Base-by-base conservation (phyloP, 768 basidiomycete genomes). In the Termitomyces sp. region DNA sequence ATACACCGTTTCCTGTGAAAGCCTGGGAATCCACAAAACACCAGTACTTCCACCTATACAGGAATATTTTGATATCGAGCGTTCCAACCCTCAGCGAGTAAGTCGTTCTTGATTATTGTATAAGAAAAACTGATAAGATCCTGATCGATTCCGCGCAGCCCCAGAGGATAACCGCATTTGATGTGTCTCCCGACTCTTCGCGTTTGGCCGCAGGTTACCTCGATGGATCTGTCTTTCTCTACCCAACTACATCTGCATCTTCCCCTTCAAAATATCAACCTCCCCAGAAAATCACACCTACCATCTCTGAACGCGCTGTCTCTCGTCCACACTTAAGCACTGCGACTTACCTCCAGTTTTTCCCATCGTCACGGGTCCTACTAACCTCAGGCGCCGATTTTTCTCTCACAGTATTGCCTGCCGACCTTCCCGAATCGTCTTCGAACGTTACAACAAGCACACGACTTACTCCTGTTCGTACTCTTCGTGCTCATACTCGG, bases 381-480 rank as follows among this genome's bases (percentile, higher is more conserved):
- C 77, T 94, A 10, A 82, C 87, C 5, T 75, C 84, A 0, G 83
- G 86, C 0, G 79, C 80, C 5, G 89, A 91, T 66, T 86, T 90
- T 62, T 73, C 81, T 0, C 68, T 92, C 3, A 72, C 81, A 26
- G 78, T 94, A 57, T 80, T 87, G 52, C 80, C 88, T 8, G 83
- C 87, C 0, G 78, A 82, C 4, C 75, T 77, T 6, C 68, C 71
- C 11, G 64, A 67, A 14, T 50, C 55, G 9, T 41, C 61, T 40
- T 48, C 65, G 1, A 53, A 35, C 2, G 26, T 70, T 1, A 59
- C 67, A 5, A 59, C 65, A 26, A 69, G 69, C 50, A 58, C 65
- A 31, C 65, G 77, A 45, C 71, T 84, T 26, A 61, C 69, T 0
- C 76, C 88, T 14, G 87, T 78, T 0, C 82, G 89, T 12, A 81